Evolutionary conservation across 2,329 filamentous ascomycete species (phyloP).

Genomic region (Fusarium xylarioides): DNA sequence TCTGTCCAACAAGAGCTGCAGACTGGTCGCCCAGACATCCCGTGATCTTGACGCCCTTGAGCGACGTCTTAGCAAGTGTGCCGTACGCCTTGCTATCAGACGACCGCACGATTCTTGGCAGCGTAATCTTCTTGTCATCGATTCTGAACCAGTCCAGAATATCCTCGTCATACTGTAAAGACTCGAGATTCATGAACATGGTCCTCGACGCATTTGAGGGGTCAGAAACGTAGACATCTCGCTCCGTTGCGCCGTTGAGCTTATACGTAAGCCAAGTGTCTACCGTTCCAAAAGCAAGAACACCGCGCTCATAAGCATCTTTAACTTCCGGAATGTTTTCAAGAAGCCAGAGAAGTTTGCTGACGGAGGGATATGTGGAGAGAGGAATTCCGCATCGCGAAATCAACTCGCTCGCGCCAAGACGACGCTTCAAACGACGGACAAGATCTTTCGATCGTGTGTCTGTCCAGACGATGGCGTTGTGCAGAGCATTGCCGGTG

Average conservation of each 20-base stretch:
- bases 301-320: conserved; percentile 75
- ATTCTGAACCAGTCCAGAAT: conserved; percentile 80
- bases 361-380: conserved; percentile 82
- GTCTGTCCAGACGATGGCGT: conserved; percentile 87
- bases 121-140: conserved; percentile 71
- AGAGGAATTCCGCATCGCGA: conserved; percentile 78
- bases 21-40: conserved; percentile 86
- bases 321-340: conserved; percentile 73
- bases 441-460: conserved; percentile 79
- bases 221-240: conserved; percentile 77
- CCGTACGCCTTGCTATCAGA: conserved; percentile 77
- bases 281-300: conserved; percentile 80
- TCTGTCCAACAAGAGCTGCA: conserved; percentile 81
- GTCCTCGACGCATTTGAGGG: conserved; percentile 82
- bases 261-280: conserved; percentile 85
- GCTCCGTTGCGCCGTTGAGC: conserved; percentile 74
- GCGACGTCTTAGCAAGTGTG: conserved; percentile 64
- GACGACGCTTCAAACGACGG: conserved; percentile 73
- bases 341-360: conserved; percentile 81
- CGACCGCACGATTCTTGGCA: conserved; percentile 82
- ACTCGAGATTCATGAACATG: conserved; percentile 87
- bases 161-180: conserved; percentile 76
- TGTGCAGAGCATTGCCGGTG: conserved; percentile 80
- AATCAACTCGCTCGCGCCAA: conserved; percentile 73
- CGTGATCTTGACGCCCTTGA: conserved; percentile 75